Conservation (phyloP, 2,329 filamentous ascomycete species). For the Alternaria gansuensis region DNA sequence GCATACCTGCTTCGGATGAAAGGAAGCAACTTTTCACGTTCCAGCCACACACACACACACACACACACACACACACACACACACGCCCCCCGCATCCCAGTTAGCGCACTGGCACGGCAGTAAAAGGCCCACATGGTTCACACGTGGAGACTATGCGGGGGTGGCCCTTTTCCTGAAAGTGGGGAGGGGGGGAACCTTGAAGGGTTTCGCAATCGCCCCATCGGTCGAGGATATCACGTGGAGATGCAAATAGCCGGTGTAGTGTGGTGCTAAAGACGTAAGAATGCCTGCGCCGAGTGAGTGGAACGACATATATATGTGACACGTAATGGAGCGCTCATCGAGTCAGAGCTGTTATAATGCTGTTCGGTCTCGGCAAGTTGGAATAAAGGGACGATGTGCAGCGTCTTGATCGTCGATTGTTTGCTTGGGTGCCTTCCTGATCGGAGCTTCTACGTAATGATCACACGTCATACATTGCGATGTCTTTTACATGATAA, state of each 20-base stretch:
- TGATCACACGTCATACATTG: constrained; percentile 9
- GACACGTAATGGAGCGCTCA: background rate
- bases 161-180: background rate
- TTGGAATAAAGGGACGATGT: background rate
- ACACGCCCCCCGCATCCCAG: constrained; percentile 4
- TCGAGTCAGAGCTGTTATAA: background rate
- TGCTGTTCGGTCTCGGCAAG: background rate
- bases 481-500: background rate
- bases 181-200: background rate
- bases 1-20: background rate
- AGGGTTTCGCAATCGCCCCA: background rate
- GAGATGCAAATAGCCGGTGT: background rate
- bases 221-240: background rate
- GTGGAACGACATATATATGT: background rate
- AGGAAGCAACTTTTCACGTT: constrained; percentile 2
- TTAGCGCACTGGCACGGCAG: constrained; percentile 1
- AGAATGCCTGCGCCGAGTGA: background rate
- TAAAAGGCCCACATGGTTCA: constrained; percentile 7
- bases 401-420: constrained; percentile 11
- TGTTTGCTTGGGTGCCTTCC: background rate
- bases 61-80: background rate
- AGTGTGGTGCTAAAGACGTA: background rate
- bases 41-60: background rate
- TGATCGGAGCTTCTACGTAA: background rate
- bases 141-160: constrained; percentile 16